A percentile compares a stretch with the other conserved stretches of the same genome.
phyloP scores from a whole-genome alignment of 495 filamentous ascomycete genomes.

The Evansstolkia leycettana region DNA sequence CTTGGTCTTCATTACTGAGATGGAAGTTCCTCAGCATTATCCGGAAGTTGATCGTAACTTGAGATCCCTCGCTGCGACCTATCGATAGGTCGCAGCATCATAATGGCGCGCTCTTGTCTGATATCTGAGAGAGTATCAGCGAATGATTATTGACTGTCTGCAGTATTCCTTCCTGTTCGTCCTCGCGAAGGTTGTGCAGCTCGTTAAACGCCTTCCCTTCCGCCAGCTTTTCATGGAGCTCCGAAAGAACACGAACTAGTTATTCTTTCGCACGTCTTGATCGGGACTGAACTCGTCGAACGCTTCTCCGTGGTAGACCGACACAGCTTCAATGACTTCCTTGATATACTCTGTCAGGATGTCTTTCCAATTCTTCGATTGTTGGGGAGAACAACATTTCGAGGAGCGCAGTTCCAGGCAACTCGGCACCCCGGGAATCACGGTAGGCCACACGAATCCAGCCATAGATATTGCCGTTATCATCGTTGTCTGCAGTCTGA shows the following conservation, averaged over 20 bases:
- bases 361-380: constrained; percentile 19
- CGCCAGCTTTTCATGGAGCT: too few species aligned
- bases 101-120: constrained; percentile 14
- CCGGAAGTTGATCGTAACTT: background rate
- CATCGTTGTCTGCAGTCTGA: too few species aligned
- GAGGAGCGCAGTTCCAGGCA: constrained; percentile 24
- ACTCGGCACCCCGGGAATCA: constrained; percentile 21
- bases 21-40: background rate
- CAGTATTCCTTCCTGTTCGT: constrained; percentile 22
- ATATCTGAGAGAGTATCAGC: constrained; percentile 14
- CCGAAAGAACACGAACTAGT: too few species aligned
- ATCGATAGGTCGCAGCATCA: constrained; percentile 2
- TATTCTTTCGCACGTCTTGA: constrained; percentile 1
- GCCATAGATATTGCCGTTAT: too few species aligned
- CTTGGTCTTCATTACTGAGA: constrained; percentile 19
- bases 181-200: constrained; percentile 10
- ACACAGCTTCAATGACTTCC: constrained; percentile 2
- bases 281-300: constrained; percentile 4
- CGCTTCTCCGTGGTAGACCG: background rate
- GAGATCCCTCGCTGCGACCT: background rate
- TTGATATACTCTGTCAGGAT: constrained; percentile 15
- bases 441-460: constrained; percentile 18
- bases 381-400: constrained; percentile 21
- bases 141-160: constrained; percentile 24
- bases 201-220: too few species aligned